Percentiles rank a stretch among this genome's conserved stretches.
Conservation (phyloP, 2,329 filamentous ascomycete genomes). For the Sclerotinia borealis region DNA sequence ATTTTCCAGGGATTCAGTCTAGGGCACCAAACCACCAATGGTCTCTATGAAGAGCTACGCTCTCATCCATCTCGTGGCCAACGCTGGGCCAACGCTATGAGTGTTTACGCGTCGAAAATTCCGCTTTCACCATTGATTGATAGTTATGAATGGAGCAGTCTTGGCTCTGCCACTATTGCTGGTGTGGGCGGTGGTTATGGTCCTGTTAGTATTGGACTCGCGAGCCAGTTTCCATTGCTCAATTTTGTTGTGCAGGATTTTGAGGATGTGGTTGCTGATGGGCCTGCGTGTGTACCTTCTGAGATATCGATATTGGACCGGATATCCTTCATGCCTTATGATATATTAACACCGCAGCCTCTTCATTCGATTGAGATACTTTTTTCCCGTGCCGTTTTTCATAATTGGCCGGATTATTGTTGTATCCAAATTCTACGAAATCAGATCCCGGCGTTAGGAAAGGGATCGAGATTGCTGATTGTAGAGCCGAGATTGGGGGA, state of each 20-base stretch:
- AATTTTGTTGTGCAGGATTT: slow-evolving; percentile 54
- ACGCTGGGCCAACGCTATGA: slow-evolving; percentile 51
- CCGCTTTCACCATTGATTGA: slow-evolving; percentile 47
- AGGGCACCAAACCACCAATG: slow-evolving; percentile 1
- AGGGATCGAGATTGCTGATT: background rate
- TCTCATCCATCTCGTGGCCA: slow-evolving; percentile 34
- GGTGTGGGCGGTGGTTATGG: slow-evolving; percentile 57
- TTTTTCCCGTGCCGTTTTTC: slow-evolving; percentile 5
- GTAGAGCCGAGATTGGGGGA: background rate
- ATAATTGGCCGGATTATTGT: slow-evolving; percentile 9
- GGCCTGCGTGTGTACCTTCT: background rate
- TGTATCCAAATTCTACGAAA: slow-evolving; percentile 2
- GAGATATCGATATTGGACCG: background rate
- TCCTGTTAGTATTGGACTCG: slow-evolving; percentile 50
- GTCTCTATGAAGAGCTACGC: background rate
- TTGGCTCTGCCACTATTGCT: slow-evolving; percentile 48
- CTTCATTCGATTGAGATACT: background rate
- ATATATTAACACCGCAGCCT: background rate
- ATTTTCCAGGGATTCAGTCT: background rate
- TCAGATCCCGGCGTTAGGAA: slow-evolving; percentile 6
- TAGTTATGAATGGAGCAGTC: slow-evolving; percentile 46
- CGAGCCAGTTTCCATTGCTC: slow-evolving; percentile 43
- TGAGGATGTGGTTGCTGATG: slow-evolving; percentile 35
- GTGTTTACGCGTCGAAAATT: slow-evolving; percentile 47
- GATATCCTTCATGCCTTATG: slow-evolving; percentile 6